Evolutionary conservation across 768 basidiomycete genomes (phyloP), one percentile per base, ranked within the genome.

Genomic region (Leucocoprinus leucothites): DNA sequence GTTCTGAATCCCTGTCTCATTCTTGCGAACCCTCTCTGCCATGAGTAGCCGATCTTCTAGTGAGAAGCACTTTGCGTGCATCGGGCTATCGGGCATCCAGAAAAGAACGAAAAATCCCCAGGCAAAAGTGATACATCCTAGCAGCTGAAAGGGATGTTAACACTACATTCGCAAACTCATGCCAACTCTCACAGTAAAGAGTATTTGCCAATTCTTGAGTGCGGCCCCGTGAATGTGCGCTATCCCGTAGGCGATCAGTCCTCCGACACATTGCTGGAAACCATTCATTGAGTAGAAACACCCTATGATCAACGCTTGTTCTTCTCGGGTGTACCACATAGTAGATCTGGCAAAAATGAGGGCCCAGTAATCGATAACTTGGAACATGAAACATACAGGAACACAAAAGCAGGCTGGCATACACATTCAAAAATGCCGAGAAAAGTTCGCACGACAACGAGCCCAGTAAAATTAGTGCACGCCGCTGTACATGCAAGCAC

Each of bases 1-100:
- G 60, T 81, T 80, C 62, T 81, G 80, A 13, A 81, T 73, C 16
- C 78, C 78, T 21, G 77, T 78, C 45, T 80, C 74, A 57, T 82
- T 81, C 61, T 77, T 75, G 24, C 81, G 64, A 6, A 81, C 75
- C 31, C 79, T 69, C 64, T 81, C 78, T 21, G 77, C 73, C 57
- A 82, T 74, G 19, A 78, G 71, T 3, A 76, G 62, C 55, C 76
- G 72, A 54, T 80, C 77, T 59, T 77, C 73, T 21, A 71, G 67
- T 14, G 75, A 72, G 62, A 73, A 82, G 65, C 78, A 80, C 47
- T 67, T 74, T 6, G 77, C 77, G 21, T 72, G 72, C 61, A 77
- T 75, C 0, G 77, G 77, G 53, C 72, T 74, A 62, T 79, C 77
- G 0, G 80, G 80, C 14, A 82, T 71, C 75, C 77, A 80, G 67